A percentile compares a stretch with the other conserved stretches of the same genome.
Evolutionary conservation across 805 yeast genomes (phyloP).

Genomic region (Isabelozyma pseudorhagii): DNA sequence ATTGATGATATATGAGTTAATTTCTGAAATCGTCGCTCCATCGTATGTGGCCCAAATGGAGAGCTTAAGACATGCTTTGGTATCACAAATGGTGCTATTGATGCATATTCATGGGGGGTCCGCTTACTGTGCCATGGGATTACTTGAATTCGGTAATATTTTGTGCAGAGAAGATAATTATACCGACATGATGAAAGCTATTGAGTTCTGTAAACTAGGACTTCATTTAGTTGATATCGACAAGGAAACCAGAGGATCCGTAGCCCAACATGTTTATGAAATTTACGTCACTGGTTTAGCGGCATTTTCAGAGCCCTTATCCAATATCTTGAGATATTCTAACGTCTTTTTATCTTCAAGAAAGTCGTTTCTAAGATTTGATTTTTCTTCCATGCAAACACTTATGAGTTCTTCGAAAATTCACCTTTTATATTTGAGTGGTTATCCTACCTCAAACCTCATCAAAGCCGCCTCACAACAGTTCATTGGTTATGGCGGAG

Average conservation of each 20-base stretch:
- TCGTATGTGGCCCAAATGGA: slow-evolving; percentile 22
- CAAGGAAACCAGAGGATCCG: slow-evolving; percentile 28
- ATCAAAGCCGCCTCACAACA: background rate
- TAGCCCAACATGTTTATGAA: slow-evolving; percentile 38
- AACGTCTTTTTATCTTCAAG: slow-evolving; percentile 12
- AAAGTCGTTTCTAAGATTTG: slow-evolving; percentile 8
- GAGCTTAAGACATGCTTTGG: slow-evolving; percentile 25
- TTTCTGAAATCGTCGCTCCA: slow-evolving; percentile 36
- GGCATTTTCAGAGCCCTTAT: slow-evolving; percentile 36
- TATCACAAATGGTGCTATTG: slow-evolving; percentile 28
- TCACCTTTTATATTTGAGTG: slow-evolving; percentile 12
- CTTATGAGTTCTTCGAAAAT: slow-evolving; percentile 10
- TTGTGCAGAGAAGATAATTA: slow-evolving; percentile 24
- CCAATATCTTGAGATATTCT: slow-evolving; percentile 27
- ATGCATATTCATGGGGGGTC: slow-evolving; percentile 40
- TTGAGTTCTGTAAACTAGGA: slow-evolving; percentile 41
- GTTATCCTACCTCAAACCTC: slow-evolving; percentile 7
- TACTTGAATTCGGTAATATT: slow-evolving; percentile 36
- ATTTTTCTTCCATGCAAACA: slow-evolving; percentile 4
- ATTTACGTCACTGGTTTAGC: slow-evolving; percentile 42
- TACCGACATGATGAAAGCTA: slow-evolving; percentile 31
- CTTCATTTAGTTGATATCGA: slow-evolving; percentile 31
- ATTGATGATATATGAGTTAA: slow-evolving; percentile 36
- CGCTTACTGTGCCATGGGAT: slow-evolving; percentile 35
- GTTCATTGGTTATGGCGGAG: background rate